A percentile compares a stretch with the other conserved stretches of the same genome.
These are phyloP conservation scores for Nemania abortiva DNA, from an alignment of 2,329 filamentous ascomycete genomes.

Conservation along the genomic window DNA sequence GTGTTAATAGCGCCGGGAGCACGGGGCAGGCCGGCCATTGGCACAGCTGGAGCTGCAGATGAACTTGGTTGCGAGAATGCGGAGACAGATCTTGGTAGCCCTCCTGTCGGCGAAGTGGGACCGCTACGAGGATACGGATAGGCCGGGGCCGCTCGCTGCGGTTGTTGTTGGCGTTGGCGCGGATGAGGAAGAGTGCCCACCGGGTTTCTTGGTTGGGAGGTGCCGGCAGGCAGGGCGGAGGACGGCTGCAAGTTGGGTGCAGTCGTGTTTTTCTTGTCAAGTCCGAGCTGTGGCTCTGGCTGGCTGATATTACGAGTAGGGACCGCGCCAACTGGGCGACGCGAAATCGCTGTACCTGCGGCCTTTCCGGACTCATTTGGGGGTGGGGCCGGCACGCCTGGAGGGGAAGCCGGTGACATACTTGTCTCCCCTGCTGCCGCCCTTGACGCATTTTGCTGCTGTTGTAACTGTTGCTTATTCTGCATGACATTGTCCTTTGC, in stretches of 20 bases:
- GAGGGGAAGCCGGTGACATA: conserved; percentile 2
- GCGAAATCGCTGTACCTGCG: conserved; percentile 39
- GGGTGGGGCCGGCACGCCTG: conserved; percentile 29
- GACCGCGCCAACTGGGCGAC: conserved; percentile 40
- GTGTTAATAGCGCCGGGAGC: background rate
- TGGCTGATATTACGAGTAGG: conserved; percentile 30
- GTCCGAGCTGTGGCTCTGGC: conserved; percentile 31
- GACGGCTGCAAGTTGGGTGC: conserved; percentile 28
- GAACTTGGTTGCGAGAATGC: conserved; percentile 3
- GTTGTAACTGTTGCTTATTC: conserved; percentile 4
- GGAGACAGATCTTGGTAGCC: conserved; percentile 14
- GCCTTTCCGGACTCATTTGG: conserved; percentile 39
- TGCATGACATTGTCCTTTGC: conserved; percentile 28
- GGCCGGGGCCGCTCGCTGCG: conserved; percentile 10
- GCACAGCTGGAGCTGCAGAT: conserved; percentile 1
- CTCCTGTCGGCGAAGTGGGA: conserved; percentile 29
- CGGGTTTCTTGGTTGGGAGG: conserved; percentile 31
- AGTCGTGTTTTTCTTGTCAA: conserved; percentile 30
- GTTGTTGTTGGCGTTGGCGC: conserved; percentile 21
- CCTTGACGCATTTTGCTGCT: conserved; percentile 9
- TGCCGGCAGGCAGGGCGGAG: conserved; percentile 23
- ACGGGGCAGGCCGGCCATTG: conserved; percentile 9
- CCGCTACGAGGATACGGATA: conserved; percentile 8
- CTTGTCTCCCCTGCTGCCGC: conserved; percentile 16
- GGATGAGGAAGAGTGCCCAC: conserved; percentile 33